Base-by-base conservation (phyloP, 2,329 filamentous ascomycete species). In the Tricladium varicosporioides region DNA sequence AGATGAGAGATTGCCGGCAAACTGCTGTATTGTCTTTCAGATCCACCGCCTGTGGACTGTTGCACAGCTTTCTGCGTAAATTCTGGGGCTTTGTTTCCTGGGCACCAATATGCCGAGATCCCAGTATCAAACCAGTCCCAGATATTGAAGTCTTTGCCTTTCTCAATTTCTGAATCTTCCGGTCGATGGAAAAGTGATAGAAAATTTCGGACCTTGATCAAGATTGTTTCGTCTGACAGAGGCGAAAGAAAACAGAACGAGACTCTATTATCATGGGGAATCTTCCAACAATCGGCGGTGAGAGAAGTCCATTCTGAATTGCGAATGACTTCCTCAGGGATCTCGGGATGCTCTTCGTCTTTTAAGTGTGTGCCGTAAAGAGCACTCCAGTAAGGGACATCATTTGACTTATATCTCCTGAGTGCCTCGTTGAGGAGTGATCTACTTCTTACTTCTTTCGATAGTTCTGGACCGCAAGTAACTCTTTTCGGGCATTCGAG, bases 81-180 rank as follows among this genome's bases (percentile, higher is more conserved):
- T n/a, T n/a, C n/a, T n/a, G n/a, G n/a, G 7, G 46, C 15, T 40
- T 15, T 49, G 13, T 15, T 44, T 10, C 54, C 54, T 14, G 54
- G 54, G 27, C 19, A 52, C 54, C 54, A 57, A 27, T 57, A 53
- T 14, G 54, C 49, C 16, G 54, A 57, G 10, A 53, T 19, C 13
- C 54, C 54, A 13, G 44, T 53, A 44, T 53, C 54, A 22, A 57
- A 57, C 54, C 54, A 57, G 36, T 57, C 49, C 54, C 54, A 57
- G 7, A 57, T 22, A 36, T 53, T 52, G 48, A 57, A 53, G 15
- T 48, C 43, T 19, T 57, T 19, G 2, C 54, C 54, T 22, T 48
- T 56, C 2, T 13, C 3, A 19, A 16, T 1, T 1, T 45, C 18
- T 2, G 44, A n/a, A 19, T n/a, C 27, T 4, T 43, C 16, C 11